phyloP scores from a whole-genome alignment of 495 filamentous ascomycete genomes.

The Oleoguttula mirabilis region DNA sequence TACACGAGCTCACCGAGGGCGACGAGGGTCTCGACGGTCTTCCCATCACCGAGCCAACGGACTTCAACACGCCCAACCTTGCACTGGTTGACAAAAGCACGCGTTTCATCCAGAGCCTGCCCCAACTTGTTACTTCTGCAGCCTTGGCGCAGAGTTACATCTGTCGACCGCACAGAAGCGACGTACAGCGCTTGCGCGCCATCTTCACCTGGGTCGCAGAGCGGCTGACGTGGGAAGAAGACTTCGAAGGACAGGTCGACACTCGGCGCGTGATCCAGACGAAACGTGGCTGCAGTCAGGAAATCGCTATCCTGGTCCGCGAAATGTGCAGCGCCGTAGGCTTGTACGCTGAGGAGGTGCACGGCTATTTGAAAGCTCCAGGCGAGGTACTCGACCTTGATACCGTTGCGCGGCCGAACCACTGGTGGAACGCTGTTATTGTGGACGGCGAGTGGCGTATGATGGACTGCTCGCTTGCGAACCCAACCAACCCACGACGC shows the following conservation, averaged over 20 bases:
- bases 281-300: slow-evolving; percentile 75
- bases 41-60: slow-evolving; percentile 67
- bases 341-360: slow-evolving; percentile 69
- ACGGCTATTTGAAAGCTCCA: slow-evolving; percentile 80
- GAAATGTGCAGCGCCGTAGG: slow-evolving; percentile 94
- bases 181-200: slow-evolving; percentile 81
- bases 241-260: slow-evolving; percentile 72
- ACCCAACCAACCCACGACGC: slow-evolving; percentile 74
- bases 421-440: slow-evolving; percentile 96
- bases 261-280: slow-evolving; percentile 69
- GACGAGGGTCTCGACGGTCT: slow-evolving; percentile 81
- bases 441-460: slow-evolving; percentile 93
- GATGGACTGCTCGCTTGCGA: slow-evolving; percentile 88
- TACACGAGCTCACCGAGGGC: slow-evolving; percentile 75
- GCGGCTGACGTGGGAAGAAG: slow-evolving; percentile 93
- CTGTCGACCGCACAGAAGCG: slow-evolving; percentile 87
- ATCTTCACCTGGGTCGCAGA: slow-evolving; percentile 97
- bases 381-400: slow-evolving; percentile 71
- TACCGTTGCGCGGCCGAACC: slow-evolving; percentile 68
- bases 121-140: slow-evolving; percentile 73
- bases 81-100: slow-evolving; percentile 88
- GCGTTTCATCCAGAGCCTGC: slow-evolving; percentile 79
- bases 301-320: slow-evolving; percentile 74
- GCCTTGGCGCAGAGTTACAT: slow-evolving; percentile 84
- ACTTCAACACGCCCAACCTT: slow-evolving; percentile 70